A percentile compares a stretch with the other conserved stretches of the same genome.
phyloP scores from a whole-genome alignment of 495 filamentous ascomycete species.

The Aspergillus coremiiformis region DNA sequence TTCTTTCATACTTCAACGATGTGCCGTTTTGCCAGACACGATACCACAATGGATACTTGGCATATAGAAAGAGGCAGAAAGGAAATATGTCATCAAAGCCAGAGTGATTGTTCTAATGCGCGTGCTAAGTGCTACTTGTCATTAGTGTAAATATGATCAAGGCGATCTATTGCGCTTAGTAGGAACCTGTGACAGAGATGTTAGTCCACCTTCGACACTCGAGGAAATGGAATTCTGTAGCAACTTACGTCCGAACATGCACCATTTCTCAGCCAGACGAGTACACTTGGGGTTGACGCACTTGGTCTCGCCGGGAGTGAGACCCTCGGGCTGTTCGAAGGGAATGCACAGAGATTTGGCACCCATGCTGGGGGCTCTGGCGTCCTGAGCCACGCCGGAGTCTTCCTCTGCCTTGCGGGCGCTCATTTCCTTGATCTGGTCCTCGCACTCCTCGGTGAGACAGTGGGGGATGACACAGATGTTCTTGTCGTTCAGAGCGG shows the following conservation, averaged over 20 bases:
- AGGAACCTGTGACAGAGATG: conserved; percentile 21
- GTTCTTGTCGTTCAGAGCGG: conserved; percentile 84
- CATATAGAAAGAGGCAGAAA: background rate
- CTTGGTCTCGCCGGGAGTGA: conserved; percentile 73
- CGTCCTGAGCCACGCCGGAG: conserved; percentile 61
- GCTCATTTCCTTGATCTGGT: conserved; percentile 85
- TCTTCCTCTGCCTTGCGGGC: conserved; percentile 61
- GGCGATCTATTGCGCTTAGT: conserved; percentile 21
- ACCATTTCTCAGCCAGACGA: conserved; percentile 66
- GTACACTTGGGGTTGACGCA: conserved; percentile 82
- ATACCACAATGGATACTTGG: background rate
- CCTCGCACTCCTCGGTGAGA: conserved; percentile 74
- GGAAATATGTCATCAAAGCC: conserved; percentile 13
- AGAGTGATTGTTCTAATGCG: conserved; percentile 6
- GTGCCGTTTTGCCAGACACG: background rate
- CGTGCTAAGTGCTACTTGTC: background rate
- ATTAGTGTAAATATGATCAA: background rate
- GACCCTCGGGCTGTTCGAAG: conserved; percentile 83
- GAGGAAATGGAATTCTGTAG: background rate
- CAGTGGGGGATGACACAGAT: conserved; percentile 84
- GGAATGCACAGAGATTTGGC: conserved; percentile 97
- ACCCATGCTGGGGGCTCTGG: conserved; percentile 85
- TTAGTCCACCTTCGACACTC: conserved; percentile 1
- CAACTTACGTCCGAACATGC: conserved; percentile 69
- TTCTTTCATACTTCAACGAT: conserved; percentile 1